A percentile compares a stretch with the other conserved stretches of the same genome.
These are phyloP conservation scores for Sporothrix pallida DNA, from an alignment of 2,329 filamentous ascomycete genomes.

Conservation along the genomic window DNA sequence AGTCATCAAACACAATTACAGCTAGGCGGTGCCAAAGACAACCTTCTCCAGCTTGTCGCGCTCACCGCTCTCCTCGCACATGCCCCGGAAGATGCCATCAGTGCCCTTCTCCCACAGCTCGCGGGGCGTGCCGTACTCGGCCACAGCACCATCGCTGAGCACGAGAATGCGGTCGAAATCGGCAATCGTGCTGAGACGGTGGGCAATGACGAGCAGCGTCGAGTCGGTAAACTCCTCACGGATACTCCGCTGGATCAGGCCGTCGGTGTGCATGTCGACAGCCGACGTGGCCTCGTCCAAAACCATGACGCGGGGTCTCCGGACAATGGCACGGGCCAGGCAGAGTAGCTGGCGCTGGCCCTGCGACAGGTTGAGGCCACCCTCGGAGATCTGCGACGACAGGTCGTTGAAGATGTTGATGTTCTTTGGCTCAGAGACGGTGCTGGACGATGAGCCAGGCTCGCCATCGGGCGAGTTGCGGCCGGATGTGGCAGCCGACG, in stretches of 20 bases:
- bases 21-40: slow-evolving; percentile 45
- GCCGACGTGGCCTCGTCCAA: slow-evolving; percentile 81
- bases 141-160: slow-evolving; percentile 68
- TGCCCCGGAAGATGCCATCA: slow-evolving; percentile 63
- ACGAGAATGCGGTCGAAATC: slow-evolving; percentile 79
- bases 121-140: slow-evolving; percentile 69
- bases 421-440: slow-evolving; percentile 53
- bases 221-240: slow-evolving; percentile 72
- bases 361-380: slow-evolving; percentile 75
- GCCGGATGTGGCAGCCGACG: slow-evolving; percentile 45
- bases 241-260: slow-evolving; percentile 74
- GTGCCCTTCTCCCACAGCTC: slow-evolving; percentile 63
- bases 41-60: slow-evolving; percentile 58
- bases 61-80: slow-evolving; percentile 68
- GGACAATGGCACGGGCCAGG: slow-evolving; percentile 73
- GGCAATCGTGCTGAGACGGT: slow-evolving; percentile 75
- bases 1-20: not conserved
- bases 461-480: slow-evolving; percentile 46
- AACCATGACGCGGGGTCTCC: slow-evolving; percentile 76
- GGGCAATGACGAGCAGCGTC: slow-evolving; percentile 76
- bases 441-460: slow-evolving; percentile 37
- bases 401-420: slow-evolving; percentile 70
- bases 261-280: slow-evolving; percentile 78
- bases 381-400: slow-evolving; percentile 68
- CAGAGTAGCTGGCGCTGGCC: slow-evolving; percentile 79